Base-by-base conservation (phyloP, 2,329 filamentous ascomycete species). In the Paracoccidioides brasiliensis region DNA sequence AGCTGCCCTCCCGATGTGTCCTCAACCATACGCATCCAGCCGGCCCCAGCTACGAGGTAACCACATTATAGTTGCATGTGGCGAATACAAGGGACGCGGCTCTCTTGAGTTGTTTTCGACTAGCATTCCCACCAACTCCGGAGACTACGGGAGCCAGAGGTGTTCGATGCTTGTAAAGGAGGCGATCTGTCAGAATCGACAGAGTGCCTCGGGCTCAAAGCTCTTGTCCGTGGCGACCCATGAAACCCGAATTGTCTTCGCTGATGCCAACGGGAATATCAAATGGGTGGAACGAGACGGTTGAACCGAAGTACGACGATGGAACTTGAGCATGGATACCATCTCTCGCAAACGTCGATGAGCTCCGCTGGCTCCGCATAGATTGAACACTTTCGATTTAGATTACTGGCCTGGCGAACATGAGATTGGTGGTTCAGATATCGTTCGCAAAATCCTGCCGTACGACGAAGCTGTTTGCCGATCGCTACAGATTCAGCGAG, bases 251-350 rank as follows among this genome's bases (percentile, higher is more conserved):
- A 79, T 96, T 37, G 88, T 89, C 15, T 87, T 87, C 61, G 88
- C 88, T 2, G 91, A 97, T 64, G 86, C 86, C 0, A 82, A 88
- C 30, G 91, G 91, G 0, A 82, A 85, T 52, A 70, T 97, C 59
- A 91, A 89, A 67, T 97, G 91, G 90, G 82, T 94, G 46, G 91
- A 97, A 70, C 78, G 90, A 40, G 89, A 96, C 64, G 90, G 87
- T 0, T 73, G 71, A 41, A 74, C 75, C 7, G 71, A 76, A 32
- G 75, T 83, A 4, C 73, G 80, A 12, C 72, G 73, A 0, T 78
- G 78, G 67, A 82, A 82, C 60, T 77, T 84, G 64, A 83, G 82
- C 50, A 58, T 55, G 40, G 57, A 60, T 42, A 54, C 55, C 52
- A 57, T 59, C 49, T 55, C 40, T 41, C 53, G 42, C 48, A 64